phyloP scores from a whole-genome alignment of 192 early-diverging fungal genomes.

The Chytriomyces hyalinus region DNA sequence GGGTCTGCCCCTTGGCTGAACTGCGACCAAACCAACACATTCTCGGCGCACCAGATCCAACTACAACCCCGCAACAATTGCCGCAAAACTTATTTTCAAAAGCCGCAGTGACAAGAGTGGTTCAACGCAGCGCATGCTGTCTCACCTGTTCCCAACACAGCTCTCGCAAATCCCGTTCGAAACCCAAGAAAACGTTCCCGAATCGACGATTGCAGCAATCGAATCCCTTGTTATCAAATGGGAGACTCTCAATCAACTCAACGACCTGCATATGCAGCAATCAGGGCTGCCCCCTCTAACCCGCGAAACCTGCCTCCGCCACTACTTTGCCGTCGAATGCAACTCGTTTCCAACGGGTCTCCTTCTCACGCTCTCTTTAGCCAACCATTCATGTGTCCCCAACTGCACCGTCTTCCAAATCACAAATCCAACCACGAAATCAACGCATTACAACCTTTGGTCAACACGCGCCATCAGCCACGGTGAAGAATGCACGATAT shows the following conservation, averaged over 20 bases:
- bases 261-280: background rate
- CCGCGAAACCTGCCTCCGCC: constrained; percentile 3
- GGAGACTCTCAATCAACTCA: background rate
- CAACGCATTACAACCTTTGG: constrained; percentile 19
- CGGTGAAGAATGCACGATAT: constrained; percentile 38
- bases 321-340: constrained; percentile 35
- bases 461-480: constrained; percentile 10
- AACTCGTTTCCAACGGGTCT: constrained; percentile 40
- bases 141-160: constrained; percentile 19
- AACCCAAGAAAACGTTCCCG: constrained; percentile 4
- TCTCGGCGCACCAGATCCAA: background rate
- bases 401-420: constrained; percentile 28
- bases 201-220: background rate
- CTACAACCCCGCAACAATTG: constrained; percentile 3
- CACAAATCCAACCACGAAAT: background rate
- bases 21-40: background rate
- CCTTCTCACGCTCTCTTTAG: constrained; percentile 17
- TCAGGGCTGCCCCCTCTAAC: background rate
- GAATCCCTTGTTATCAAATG: background rate
- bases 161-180: background rate
- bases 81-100: constrained; percentile 10
- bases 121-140: background rate
- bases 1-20: background rate
- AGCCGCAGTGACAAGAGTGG: background rate
- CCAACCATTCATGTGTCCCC: constrained; percentile 35